Percentiles rank a stretch among this genome's conserved stretches.
Conservation (phyloP, 768 basidiomycete species). For the Boletus tylopilopsis region DNA sequence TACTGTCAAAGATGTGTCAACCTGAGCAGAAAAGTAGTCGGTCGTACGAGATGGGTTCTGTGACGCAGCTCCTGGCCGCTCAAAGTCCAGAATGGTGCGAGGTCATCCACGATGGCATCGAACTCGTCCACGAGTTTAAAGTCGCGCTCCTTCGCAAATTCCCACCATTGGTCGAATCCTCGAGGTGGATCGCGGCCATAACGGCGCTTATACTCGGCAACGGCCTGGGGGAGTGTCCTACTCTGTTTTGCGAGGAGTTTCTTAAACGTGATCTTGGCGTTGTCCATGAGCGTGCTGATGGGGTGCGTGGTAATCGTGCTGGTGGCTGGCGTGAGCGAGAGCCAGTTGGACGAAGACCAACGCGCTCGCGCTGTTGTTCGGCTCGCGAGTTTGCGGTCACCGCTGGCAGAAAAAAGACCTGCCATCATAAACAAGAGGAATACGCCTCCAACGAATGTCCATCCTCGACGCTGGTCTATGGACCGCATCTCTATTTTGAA, state of each 20-base stretch:
- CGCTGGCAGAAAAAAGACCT: constrained; percentile 43
- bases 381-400: constrained; percentile 6
- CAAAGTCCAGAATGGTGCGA: constrained; percentile 82
- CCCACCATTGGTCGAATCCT: constrained; percentile 91
- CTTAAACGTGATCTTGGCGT: constrained; percentile 74
- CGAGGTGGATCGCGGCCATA: constrained; percentile 79
- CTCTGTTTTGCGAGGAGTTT: constrained; percentile 71
- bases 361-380: not conserved
- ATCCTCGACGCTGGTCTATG: constrained; percentile 26
- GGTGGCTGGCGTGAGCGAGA: not conserved
- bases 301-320: constrained; percentile 51
- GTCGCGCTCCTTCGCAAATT: constrained; percentile 66
- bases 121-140: constrained; percentile 90
- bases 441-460: constrained; percentile 40
- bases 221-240: constrained; percentile 72
- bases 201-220: constrained; percentile 73
- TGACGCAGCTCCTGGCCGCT: constrained; percentile 68
- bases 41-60: constrained; percentile 51
- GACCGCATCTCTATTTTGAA: constrained; percentile 15
- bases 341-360: constrained; percentile 16
- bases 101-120: constrained; percentile 70
- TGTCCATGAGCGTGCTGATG: constrained; percentile 77
- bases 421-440: constrained; percentile 48
- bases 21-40: not conserved
- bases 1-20: not conserved